Evolutionary conservation across 2,329 filamentous ascomycete genomes (phyloP), one percentile per base, ranked within the genome.

Genomic region (Tolypocladium sp.): DNA sequence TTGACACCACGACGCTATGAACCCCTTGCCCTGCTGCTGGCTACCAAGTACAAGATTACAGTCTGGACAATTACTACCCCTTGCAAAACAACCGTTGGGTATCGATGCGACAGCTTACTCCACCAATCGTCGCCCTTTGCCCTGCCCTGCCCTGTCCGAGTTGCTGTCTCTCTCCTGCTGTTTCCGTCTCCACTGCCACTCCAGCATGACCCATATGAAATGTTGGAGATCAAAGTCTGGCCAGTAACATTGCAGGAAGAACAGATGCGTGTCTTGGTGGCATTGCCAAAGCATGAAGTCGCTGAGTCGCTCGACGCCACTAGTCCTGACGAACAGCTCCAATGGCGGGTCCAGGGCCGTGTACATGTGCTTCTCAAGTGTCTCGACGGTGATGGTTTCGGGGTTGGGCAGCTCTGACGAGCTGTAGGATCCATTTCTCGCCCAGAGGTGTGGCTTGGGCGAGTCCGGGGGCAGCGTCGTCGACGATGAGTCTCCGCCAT

Each of bases 221-320:
- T 92, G 84, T 86, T 92, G 93, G 5, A 99, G 80, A 70, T 96
- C 92, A 67, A 99, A 97, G 63, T 97, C 91, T 2, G 94, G 94
- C 94, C 94, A 99, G 62, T 96, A 79, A 64, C 91, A 94, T 67
- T 96, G 84, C 59, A 97, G 76, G 71, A 97, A 99, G 61, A 95
- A 91, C 63, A 99, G 89, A 61, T 96, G 89, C 0, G 94, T 97
- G 63, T 93, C 82, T 69, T 96, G 85, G 70, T 97, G 92, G 67
- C 91, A 94, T 74, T 99, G 94, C 94, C 94, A 99, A 40, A 99
- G 85, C 92, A 99, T 94, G 68, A 97, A 99, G 72, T 99, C 94
- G 70, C 92, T 97, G 60, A 99, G 78, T 55, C 94, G 84, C 73
- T 92, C 89, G 17, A 99, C 94, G 35, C 92, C 93, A 63, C 92